Conservation (phyloP, 2,329 filamentous ascomycete species). For the Colletotrichum sp. region DNA sequence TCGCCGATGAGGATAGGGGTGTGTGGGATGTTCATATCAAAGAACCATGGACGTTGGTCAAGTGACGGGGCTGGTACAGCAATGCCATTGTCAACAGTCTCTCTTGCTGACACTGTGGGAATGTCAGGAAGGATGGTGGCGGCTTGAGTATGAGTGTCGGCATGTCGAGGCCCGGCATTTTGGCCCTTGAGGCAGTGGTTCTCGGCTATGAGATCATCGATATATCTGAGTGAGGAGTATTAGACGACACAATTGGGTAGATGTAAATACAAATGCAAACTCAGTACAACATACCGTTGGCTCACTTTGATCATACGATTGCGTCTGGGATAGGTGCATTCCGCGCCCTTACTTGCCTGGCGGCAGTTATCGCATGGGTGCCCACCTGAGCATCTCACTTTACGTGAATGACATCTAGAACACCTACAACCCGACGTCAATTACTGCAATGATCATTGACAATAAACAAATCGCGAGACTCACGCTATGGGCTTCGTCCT, state of each 20-base stretch:
- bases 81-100: not conserved
- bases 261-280: slow-evolving; percentile 28
- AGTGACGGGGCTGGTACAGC: slow-evolving; percentile 21
- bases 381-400: slow-evolving; percentile 38
- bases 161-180: not conserved
- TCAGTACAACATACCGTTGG: slow-evolving; percentile 27
- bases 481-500: slow-evolving; percentile 22
- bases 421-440: slow-evolving; percentile 26
- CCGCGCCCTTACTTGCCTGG: slow-evolving; percentile 31
- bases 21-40: slow-evolving; percentile 34
- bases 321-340: slow-evolving; percentile 37
- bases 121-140: not conserved
- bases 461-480: not conserved
- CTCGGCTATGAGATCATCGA: slow-evolving; percentile 38
- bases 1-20: slow-evolving; percentile 40
- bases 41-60: slow-evolving; percentile 36
- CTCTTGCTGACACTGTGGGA: not conserved
- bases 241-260: not conserved
- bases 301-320: slow-evolving; percentile 35
- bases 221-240: slow-evolving; percentile 26
- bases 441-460: not conserved
- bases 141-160: not conserved
- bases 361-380: slow-evolving; percentile 36
- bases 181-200: slow-evolving; percentile 31
- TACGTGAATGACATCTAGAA: slow-evolving; percentile 35